phyloP scores from a whole-genome alignment of 2,329 filamentous ascomycete species.

The Penicillium hesseltinei region DNA sequence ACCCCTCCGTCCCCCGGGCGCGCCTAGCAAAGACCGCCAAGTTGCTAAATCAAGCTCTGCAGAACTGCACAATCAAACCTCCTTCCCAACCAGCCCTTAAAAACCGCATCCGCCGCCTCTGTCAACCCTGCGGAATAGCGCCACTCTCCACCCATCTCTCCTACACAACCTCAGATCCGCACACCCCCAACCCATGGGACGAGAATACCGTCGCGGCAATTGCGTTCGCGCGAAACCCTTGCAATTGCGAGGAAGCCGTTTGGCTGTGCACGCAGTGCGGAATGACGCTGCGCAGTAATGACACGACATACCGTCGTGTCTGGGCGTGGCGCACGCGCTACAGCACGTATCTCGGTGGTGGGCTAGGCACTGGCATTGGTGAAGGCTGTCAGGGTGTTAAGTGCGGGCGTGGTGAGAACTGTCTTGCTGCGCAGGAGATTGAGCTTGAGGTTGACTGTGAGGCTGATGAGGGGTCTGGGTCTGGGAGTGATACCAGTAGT shows the following conservation, averaged over 20 bases:
- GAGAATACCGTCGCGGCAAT: conserved; percentile 28
- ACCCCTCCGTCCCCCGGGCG: conserved; percentile 6
- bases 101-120: conserved; percentile 77
- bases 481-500: conserved; percentile 21
- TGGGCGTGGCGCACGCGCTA: conserved; percentile 92
- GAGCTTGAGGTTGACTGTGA: conserved; percentile 85
- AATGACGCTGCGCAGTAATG: conserved; percentile 59
- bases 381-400: conserved; percentile 85
- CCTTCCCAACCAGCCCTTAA: conserved; percentile 66
- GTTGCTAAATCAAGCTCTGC: conserved; percentile 5
- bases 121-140: conserved; percentile 69
- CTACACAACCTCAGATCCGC: conserved; percentile 24
- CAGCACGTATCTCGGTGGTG: conserved; percentile 70
- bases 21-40: background rate
- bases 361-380: conserved; percentile 80
- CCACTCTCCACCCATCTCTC: conserved; percentile 53
- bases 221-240: conserved; percentile 56
- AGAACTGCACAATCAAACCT: conserved; percentile 90
- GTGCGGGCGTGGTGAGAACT: conserved; percentile 75
- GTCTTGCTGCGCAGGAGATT: conserved; percentile 72
- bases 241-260: conserved; percentile 57
- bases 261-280: conserved; percentile 89
- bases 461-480: conserved; percentile 59
- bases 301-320: conserved; percentile 62
- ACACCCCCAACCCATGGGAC: conserved; percentile 28